Percentiles rank a stretch among this genome's conserved stretches.
These are phyloP conservation scores for Podospora bellae-mahoneyi DNA, from an alignment of 495 filamentous ascomycete genomes.

Conservation along the genomic window DNA sequence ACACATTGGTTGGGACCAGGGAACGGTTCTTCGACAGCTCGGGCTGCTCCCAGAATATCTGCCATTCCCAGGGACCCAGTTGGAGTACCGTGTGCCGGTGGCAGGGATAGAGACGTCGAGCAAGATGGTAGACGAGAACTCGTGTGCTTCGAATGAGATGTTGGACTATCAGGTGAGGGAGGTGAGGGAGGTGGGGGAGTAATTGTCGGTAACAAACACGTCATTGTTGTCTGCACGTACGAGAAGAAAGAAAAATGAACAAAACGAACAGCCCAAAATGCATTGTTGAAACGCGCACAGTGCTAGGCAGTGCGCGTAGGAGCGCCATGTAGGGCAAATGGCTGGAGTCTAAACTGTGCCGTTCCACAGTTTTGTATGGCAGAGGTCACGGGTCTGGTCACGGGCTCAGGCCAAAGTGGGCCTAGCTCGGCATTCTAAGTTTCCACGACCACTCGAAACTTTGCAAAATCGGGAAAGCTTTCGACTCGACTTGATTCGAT, in stretches of 20 bases:
- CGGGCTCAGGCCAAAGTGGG: slow-evolving; percentile 17
- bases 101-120: slow-evolving; percentile 62
- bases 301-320: neutral
- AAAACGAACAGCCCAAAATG: neutral
- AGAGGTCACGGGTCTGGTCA: slow-evolving; percentile 31
- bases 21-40: slow-evolving; percentile 70
- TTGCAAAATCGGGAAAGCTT: slow-evolving; percentile 28
- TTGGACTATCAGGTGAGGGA: slow-evolving; percentile 41
- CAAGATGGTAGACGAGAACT: slow-evolving; percentile 62
- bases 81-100: slow-evolving; percentile 66
- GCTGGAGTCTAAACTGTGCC: slow-evolving; percentile 5
- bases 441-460: slow-evolving; percentile 33
- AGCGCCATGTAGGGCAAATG: neutral
- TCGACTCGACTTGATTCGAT: slow-evolving; percentile 15
- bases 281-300: slow-evolving; percentile 12
- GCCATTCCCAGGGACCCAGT: slow-evolving; percentile 52
- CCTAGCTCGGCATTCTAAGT: slow-evolving; percentile 28
- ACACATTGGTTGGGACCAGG: slow-evolving; percentile 88
- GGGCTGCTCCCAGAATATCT: slow-evolving; percentile 64
- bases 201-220: slow-evolving; percentile 5
- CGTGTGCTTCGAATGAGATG: slow-evolving; percentile 61
- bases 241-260: neutral
- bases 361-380: neutral
- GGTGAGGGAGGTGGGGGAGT: slow-evolving; percentile 8
- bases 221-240: slow-evolving; percentile 7